Evolutionary conservation across 139 green algal genomes (phyloP).

Genomic region (Tetradesmus obliquus): DNA sequence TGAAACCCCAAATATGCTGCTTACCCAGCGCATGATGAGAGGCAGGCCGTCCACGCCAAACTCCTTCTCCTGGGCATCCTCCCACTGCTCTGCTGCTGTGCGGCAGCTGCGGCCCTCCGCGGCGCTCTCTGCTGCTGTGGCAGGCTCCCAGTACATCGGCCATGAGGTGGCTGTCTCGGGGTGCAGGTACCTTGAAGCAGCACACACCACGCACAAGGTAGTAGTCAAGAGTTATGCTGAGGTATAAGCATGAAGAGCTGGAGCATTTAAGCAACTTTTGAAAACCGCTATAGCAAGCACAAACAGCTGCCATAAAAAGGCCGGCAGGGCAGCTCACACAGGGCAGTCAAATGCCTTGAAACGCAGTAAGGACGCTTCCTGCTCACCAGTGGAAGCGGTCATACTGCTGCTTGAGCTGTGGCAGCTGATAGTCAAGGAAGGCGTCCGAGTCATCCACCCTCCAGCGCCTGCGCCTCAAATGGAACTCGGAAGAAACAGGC

Average conservation of each 20-base stretch:
- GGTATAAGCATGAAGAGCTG: not conserved
- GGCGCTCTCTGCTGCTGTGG: not conserved
- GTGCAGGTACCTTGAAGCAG: slow-evolving; percentile 1
- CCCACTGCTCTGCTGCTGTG: slow-evolving; percentile 19
- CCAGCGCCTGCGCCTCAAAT: not conserved
- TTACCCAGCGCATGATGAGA: slow-evolving; percentile 26
- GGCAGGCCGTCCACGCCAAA: slow-evolving; percentile 8
- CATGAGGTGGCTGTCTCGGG: not conserved
- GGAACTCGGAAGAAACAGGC: not conserved
- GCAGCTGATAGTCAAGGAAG: not conserved
- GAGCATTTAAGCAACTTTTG: too few relatives aligned
- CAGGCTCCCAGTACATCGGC: slow-evolving; percentile 18
- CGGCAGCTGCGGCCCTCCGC: not conserved
- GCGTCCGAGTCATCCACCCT: not conserved
- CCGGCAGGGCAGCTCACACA: too few relatives aligned
- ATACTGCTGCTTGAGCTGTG: slow-evolving; percentile 4
- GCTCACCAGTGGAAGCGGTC: slow-evolving; percentile 19
- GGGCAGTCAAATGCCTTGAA: too few relatives aligned
- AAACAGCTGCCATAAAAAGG: too few relatives aligned
- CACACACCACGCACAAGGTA: not conserved
- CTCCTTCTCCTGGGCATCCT: slow-evolving; percentile 9
- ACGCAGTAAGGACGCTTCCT: not conserved
- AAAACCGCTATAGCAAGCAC: too few relatives aligned
- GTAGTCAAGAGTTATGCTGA: too few relatives aligned
- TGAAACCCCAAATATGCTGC: not conserved